A percentile compares a stretch with the other conserved stretches of the same genome.
These are phyloP conservation scores for Neopestalotiopsis clavispora DNA, from an alignment of 2,329 filamentous ascomycete species.

Conservation along the genomic window DNA sequence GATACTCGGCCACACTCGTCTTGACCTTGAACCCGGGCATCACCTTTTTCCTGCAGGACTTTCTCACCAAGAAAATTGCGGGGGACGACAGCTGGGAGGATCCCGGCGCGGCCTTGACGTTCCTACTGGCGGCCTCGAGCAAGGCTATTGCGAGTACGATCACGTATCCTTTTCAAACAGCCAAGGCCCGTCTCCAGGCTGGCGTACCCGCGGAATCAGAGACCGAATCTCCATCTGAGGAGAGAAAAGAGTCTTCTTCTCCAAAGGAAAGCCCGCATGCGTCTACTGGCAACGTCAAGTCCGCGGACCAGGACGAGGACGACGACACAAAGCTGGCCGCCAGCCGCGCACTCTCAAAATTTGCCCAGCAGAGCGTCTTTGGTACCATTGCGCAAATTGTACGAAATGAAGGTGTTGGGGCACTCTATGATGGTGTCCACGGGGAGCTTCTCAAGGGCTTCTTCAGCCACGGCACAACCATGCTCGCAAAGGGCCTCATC, in stretches of 20 bases:
- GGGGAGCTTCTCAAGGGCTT: constrained; percentile 84
- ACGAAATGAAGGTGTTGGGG: constrained; percentile 67
- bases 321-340: constrained; percentile 36
- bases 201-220: constrained; percentile 48
- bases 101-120: constrained; percentile 38
- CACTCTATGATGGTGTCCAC: constrained; percentile 76
- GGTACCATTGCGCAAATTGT: constrained; percentile 63
- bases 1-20: constrained; percentile 80
- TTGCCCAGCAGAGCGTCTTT: constrained; percentile 60
- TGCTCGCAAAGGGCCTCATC: constrained; percentile 82
- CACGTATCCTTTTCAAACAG: constrained; percentile 86
- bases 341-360: constrained; percentile 28
- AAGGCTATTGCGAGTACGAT: constrained; percentile 78
- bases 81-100: constrained; percentile 45
- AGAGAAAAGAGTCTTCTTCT: constrained; percentile 17
- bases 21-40: constrained; percentile 85
- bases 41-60: constrained; percentile 82
- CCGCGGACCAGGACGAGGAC: constrained; percentile 23
- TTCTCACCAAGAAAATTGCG: constrained; percentile 66
- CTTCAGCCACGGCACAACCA: constrained; percentile 84
- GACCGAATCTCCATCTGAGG: constrained; percentile 21
- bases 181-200: constrained; percentile 78
- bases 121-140: constrained; percentile 71
- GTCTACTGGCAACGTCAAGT: background rate
- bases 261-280: background rate